Base-by-base conservation (phyloP, 2,329 filamentous ascomycete genomes). In the Botrytis aclada region DNA sequence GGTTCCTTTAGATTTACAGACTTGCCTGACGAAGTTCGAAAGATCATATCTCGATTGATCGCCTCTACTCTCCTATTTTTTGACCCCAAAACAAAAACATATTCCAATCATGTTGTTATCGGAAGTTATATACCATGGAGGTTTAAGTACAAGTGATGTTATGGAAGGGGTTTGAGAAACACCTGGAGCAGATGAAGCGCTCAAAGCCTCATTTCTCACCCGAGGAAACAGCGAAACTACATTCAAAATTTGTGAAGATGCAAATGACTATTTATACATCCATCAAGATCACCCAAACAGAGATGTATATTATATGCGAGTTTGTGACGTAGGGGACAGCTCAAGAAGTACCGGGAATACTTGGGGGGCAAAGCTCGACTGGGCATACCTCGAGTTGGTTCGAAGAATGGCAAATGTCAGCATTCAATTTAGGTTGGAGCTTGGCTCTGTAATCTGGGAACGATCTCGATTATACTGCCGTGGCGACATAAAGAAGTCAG, bases 81-180 rank as follows among this genome's bases (percentile, higher is more conserved):
- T 4, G 39, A 64, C 1, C 18, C 61, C 4, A 0, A 29, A 5
- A 32, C 5, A n/a, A 20, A 43, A 5, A 43, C 16, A 0, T 22
- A 43, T 43, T 0, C 8, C 39, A 63, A 63, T 14, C 4, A 12
- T 12, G 4, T 41, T 3, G 2, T 1, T 43, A 12, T 63, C 37
- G 22, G 25, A 25, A 3, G 12, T 1, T 9, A 8, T 22, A 1
- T 0, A 22, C 1, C 2, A 20, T 58, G 14, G 47, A 51, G n/a
- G 3, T 12, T 5, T 9, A 0, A 3, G 4, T 51, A 51, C 4
- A 4, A 12, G 1, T 1, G 0, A 3, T 0, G 0, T 51, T 25
- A 14, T 4, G 10, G 25, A 51, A 6, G 10, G 32, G 56, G 20
- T 8, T 61, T 37, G 9, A 37, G 58, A 14, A 61, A 12, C 25